phyloP scores from a whole-genome alignment of 345 rosid species.

The Barbarea vulgaris region DNA sequence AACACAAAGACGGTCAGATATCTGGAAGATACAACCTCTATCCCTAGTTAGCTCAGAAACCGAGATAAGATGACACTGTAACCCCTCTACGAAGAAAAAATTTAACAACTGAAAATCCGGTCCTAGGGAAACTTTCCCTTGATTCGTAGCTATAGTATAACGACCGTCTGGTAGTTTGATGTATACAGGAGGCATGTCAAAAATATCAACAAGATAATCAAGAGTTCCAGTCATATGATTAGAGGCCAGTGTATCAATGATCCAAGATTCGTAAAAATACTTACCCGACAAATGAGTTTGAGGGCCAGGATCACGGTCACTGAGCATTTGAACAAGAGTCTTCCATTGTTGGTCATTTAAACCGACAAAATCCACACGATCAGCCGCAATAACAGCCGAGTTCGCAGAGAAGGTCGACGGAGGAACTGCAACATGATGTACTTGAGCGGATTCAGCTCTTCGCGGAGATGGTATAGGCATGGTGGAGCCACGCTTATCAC shows the following conservation, averaged over 20 bases:
- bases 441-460: no score
- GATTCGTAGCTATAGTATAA: accelerated
- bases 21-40: not conserved
- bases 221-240: not conserved
- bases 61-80: not conserved
- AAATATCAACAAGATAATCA: not conserved
- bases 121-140: no score
- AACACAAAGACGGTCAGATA: not conserved
- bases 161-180: not conserved
- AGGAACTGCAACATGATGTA: no score
- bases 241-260: not conserved
- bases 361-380: no score
- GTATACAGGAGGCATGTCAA: not conserved
- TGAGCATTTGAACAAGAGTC: no score
- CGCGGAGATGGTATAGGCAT: no score
- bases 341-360: no score
- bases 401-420: no score
- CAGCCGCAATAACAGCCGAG: no score
- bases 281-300: not conserved
- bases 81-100: not conserved
- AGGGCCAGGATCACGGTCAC: no score
- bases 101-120: not conserved
- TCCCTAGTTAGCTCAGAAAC: not conserved
- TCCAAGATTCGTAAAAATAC: not conserved
- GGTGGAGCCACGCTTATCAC: no score